phyloP scores from a whole-genome alignment of 2,329 filamentous ascomycete genomes.

The Nannizziopsis arthrosporioides region DNA sequence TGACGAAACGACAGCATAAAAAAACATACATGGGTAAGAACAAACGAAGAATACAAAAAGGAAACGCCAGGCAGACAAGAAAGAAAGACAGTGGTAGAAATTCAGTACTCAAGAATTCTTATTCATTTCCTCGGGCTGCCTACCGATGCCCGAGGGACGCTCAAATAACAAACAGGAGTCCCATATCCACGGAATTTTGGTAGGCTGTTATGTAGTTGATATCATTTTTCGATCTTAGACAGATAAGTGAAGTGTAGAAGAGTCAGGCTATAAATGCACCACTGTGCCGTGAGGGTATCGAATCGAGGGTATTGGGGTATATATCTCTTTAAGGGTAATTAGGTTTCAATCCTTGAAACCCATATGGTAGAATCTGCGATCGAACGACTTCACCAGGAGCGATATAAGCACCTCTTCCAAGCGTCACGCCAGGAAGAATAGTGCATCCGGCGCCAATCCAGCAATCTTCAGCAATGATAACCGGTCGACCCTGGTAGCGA shows the following conservation, averaged over 20 bases:
- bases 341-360: slow-evolving; percentile 33
- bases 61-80: not conserved
- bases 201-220: too few relatives aligned
- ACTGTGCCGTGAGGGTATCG: too few relatives aligned
- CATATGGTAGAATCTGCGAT: slow-evolving; percentile 33
- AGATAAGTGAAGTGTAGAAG: too few relatives aligned
- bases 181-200: too few relatives aligned
- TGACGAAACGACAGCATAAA: too few relatives aligned
- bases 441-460: slow-evolving; percentile 53
- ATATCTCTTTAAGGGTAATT: slow-evolving; percentile 21
- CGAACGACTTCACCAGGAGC: slow-evolving; percentile 36
- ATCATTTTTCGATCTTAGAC: too few relatives aligned
- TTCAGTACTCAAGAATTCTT: not conserved
- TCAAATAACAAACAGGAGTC: not conserved
- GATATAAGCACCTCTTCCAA: slow-evolving; percentile 34
- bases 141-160: not conserved
- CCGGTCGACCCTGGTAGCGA: slow-evolving; percentile 55
- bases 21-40: too few relatives aligned
- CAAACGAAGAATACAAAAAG: not conserved
- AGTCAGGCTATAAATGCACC: too few relatives aligned
- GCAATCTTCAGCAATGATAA: slow-evolving; percentile 64
- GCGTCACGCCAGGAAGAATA: slow-evolving; percentile 41
- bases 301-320: not conserved
- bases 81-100: not conserved
- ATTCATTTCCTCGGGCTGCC: not conserved